Base-by-base conservation (phyloP, 176 grass and related monocot genomes). In the Saccharum spontaneum region DNA sequence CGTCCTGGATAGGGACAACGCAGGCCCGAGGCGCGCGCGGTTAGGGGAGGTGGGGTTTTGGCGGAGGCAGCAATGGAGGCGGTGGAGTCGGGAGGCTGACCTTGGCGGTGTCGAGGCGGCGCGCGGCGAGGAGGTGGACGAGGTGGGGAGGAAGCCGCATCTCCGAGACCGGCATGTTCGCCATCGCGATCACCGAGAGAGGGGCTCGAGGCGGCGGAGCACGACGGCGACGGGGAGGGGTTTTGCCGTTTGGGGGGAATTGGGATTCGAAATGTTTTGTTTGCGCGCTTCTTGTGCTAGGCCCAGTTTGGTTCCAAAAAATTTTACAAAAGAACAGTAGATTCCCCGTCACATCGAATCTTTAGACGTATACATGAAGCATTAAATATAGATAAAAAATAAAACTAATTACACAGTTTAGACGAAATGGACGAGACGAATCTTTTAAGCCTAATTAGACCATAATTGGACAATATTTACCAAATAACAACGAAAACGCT, bases 31-130 rank as follows among this genome's bases (percentile, higher is more conserved):
- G 23, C 61, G 26, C 61, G 60, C 13, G 34, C 1, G 24, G 39
- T 45, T 71, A 28, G 64, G 11, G 49, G 69, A 48, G 64, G 63
- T 39, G 24, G 30, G 69, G 28, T 7, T 85, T 4, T 1, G 4
- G 31, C 15, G 67, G 59, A 20, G 39, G 26, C 33, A 8, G 50
- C 20, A 70, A 15, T 18, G 55, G 59, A 45, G 45, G 59, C 0
- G 46, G 22, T 0, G 31, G 26, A 63, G 22, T 12, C 38, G 38
- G 49, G 26, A 13, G 22, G 3, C 61, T 71, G 54, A 93, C 97
- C 91, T 98, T 98, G 66, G 93, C 89, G 3, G 97, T 96, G 69
- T 69, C 75, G 74, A 98, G 88, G 86, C 91, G 84, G 41, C 97
- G 93, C 60, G 97, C 91, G 83, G 97, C 86, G 67, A 98, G 94